Conservation (phyloP, 495 filamentous ascomycete genomes). For the Aspergillus campestris region DNA sequence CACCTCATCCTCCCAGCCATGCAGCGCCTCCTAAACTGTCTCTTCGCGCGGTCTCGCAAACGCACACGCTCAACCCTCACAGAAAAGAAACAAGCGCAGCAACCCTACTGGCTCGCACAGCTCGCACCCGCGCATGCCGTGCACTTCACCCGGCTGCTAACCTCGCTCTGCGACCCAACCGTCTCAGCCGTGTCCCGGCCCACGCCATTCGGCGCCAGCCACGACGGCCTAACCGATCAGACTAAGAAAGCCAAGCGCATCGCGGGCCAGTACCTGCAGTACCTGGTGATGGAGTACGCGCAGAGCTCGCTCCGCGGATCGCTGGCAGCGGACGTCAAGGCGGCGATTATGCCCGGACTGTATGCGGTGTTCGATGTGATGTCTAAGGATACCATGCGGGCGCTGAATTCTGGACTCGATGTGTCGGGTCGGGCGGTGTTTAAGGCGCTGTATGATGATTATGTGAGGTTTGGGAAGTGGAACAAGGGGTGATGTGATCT, state of each 20-base stretch:
- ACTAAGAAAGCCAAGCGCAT: slow-evolving; percentile 67
- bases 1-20: slow-evolving; percentile 59
- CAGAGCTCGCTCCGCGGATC: slow-evolving; percentile 51
- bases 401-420: slow-evolving; percentile 63
- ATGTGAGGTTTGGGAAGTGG: slow-evolving; percentile 63
- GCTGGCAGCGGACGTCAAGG: slow-evolving; percentile 52
- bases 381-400: slow-evolving; percentile 52
- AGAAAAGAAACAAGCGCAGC: slow-evolving; percentile 13
- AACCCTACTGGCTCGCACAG: slow-evolving; percentile 41
- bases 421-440: slow-evolving; percentile 60
- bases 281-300: slow-evolving; percentile 64
- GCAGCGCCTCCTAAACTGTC: slow-evolving; percentile 52
- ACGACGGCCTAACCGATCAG: slow-evolving; percentile 56
- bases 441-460: slow-evolving; percentile 62
- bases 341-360: slow-evolving; percentile 61
- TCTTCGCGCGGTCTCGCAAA: slow-evolving; percentile 49
- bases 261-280: slow-evolving; percentile 66
- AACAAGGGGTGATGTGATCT: slow-evolving; percentile 36
- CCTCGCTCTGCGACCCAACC: slow-evolving; percentile 70
- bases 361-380: slow-evolving; percentile 65
- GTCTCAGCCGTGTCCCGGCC: slow-evolving; percentile 57
- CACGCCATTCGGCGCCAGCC: slow-evolving; percentile 22
- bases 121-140: slow-evolving; percentile 45
- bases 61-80: slow-evolving; percentile 31
- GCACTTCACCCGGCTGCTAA: slow-evolving; percentile 62